Percentiles rank a stretch among this genome's conserved stretches.
Conservation (phyloP, 345 rosid genomes). For the Eucalyptus caleyi region DNA sequence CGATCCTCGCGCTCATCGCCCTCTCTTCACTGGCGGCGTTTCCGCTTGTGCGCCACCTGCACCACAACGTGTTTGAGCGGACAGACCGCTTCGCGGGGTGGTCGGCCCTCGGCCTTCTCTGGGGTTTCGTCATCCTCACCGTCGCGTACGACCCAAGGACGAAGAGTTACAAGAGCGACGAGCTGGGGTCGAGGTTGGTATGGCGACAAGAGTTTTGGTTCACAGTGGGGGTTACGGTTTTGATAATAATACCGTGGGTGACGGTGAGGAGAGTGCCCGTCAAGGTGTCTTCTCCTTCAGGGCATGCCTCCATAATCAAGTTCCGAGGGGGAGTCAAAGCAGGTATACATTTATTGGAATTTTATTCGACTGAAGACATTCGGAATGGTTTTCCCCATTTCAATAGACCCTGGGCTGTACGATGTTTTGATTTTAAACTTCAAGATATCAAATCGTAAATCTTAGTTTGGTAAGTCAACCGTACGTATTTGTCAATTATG, state of each 20-base stretch:
- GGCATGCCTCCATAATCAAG: slow-evolving; percentile 63
- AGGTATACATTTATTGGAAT: neutral
- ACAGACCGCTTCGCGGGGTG: slow-evolving; percentile 67
- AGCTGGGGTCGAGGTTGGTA: slow-evolving; percentile 28
- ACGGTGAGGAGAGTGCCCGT: slow-evolving; percentile 63
- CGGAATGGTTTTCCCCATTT: neutral
- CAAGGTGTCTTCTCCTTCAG: slow-evolving; percentile 38
- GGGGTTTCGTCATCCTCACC: slow-evolving; percentile 54
- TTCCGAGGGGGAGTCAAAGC: slow-evolving; percentile 56
- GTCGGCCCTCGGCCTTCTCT: slow-evolving; percentile 48
- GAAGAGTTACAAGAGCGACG: slow-evolving; percentile 28
- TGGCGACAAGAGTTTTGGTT: slow-evolving; percentile 68
- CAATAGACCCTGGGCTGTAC: too few relatives aligned
- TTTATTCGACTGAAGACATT: neutral
- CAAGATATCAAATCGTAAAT: neutral
- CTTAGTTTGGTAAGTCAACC: neutral
- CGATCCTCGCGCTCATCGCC: slow-evolving; percentile 43
- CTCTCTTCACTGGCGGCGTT: slow-evolving; percentile 57
- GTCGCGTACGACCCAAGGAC: slow-evolving; percentile 45
- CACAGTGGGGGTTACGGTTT: slow-evolving; percentile 33
- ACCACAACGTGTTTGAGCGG: slow-evolving; percentile 74
- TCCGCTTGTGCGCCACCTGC: slow-evolving; percentile 75
- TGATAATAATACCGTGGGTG: slow-evolving; percentile 59
- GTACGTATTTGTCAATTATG: neutral
- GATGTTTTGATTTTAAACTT: neutral